phyloP scores from a whole-genome alignment of 1,284 basidiomycete species.

The Ceratobasidium theobromae region DNA sequence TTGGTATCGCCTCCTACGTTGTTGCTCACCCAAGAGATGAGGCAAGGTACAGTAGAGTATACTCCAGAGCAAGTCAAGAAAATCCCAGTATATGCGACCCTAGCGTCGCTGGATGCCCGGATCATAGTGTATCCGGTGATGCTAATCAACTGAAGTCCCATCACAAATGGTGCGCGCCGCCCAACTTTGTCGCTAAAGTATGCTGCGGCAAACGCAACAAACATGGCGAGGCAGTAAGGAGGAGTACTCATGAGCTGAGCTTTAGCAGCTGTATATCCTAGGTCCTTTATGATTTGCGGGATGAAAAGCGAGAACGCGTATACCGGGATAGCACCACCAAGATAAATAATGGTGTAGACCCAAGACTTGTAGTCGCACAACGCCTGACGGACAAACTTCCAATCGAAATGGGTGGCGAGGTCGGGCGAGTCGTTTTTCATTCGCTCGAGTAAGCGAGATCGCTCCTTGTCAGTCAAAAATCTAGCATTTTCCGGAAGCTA shows the following conservation, averaged over 20 bases:
- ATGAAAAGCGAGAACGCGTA: slow-evolving; percentile 59
- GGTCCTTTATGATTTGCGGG: slow-evolving; percentile 55
- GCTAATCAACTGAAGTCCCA: background rate
- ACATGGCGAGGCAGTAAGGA: slow-evolving; percentile 54
- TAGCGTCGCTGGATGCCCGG: background rate
- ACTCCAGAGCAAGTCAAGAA: slow-evolving; percentile 45
- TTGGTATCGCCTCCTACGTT: slow-evolving; percentile 59
- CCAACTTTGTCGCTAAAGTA: slow-evolving; percentile 31
- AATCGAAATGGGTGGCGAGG: slow-evolving; percentile 53
- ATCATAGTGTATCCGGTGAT: slow-evolving; percentile 33
- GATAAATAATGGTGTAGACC: slow-evolving; percentile 44
- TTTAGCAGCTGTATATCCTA: slow-evolving; percentile 44
- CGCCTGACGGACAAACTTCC: slow-evolving; percentile 51
- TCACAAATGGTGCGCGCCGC: slow-evolving; percentile 31
- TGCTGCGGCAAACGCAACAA: slow-evolving; percentile 30
- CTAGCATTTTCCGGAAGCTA: slow-evolving; percentile 58
- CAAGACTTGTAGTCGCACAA: slow-evolving; percentile 58
- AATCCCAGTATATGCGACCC: slow-evolving; percentile 53
- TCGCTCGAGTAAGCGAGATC: slow-evolving; percentile 51
- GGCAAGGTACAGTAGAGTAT: slow-evolving; percentile 40
- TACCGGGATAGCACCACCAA: slow-evolving; percentile 51
- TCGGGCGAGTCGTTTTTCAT: slow-evolving; percentile 53
- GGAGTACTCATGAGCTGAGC: slow-evolving; percentile 51
- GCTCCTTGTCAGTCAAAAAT: slow-evolving; percentile 56
- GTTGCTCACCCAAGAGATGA: slow-evolving; percentile 57